These are phyloP conservation scores for Colletotrichum truncatum DNA, from an alignment of 2,329 filamentous ascomycete species.

Conservation along the genomic window DNA sequence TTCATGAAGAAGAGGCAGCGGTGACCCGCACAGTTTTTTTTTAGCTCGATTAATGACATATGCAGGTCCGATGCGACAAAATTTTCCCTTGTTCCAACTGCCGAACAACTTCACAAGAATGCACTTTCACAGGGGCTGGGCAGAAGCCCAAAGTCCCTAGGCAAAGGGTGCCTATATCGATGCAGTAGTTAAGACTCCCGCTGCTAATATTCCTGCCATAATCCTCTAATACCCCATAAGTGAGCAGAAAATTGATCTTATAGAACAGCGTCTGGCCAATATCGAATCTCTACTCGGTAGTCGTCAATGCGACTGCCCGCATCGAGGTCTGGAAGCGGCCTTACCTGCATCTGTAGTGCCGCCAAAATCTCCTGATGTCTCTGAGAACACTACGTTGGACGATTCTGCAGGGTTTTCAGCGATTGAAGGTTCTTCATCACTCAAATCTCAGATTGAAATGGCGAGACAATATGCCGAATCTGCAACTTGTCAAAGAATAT, in stretches of 20 bases:
- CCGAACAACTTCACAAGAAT: not conserved
- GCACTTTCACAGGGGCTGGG: not conserved
- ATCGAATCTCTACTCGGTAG: not conserved
- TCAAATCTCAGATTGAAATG: not conserved
- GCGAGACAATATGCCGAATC: not conserved
- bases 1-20: no score
- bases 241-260: slow-evolving; percentile 5
- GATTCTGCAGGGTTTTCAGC: no score
- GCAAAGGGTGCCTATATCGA: slow-evolving; percentile 1
- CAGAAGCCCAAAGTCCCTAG: slow-evolving; percentile 15
- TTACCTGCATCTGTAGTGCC: not conserved
- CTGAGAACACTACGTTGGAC: no score
- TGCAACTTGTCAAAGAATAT: not conserved
- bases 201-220: not conserved
- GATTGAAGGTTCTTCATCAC: not conserved
- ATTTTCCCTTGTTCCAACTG: slow-evolving; percentile 2
- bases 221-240: not conserved
- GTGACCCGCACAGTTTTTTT: no score
- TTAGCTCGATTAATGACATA: not conserved
- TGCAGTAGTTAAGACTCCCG: not conserved
- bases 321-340: not conserved
- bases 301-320: not conserved
- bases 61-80: slow-evolving; percentile 11
- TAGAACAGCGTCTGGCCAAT: not conserved
- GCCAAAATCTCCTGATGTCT: no score